Conservation (phyloP, 2,329 filamentous ascomycete genomes). For the Alternaria sp. region DNA sequence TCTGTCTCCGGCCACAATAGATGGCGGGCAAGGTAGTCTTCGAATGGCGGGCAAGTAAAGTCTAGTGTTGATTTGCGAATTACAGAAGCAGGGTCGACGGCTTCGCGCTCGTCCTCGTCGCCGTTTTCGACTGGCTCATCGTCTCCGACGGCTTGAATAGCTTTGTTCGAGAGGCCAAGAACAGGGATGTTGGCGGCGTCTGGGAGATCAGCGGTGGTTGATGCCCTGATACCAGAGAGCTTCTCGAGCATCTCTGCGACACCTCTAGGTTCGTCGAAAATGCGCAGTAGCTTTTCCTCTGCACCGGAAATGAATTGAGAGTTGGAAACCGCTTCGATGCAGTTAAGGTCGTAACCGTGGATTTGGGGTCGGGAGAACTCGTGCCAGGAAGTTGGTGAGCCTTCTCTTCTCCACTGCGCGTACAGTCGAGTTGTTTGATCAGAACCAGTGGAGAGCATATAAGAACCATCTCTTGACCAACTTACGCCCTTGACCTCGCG, state of each 20-base stretch:
- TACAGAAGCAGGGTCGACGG: constrained; percentile 64
- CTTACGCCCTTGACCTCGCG: constrained; percentile 80
- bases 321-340: constrained; percentile 77
- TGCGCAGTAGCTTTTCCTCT: constrained; percentile 96
- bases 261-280: constrained; percentile 88
- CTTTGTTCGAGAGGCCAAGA: constrained; percentile 94
- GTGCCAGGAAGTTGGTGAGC: constrained; percentile 74
- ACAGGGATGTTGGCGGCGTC: constrained; percentile 96
- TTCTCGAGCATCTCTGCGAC: constrained; percentile 77
- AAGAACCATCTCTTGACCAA: constrained; percentile 84
- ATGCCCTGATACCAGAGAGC: constrained; percentile 67
- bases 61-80: constrained; percentile 70
- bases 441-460: constrained; percentile 85
- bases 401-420: constrained; percentile 73
- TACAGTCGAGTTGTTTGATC: constrained; percentile 94
- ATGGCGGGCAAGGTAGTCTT: constrained; percentile 87
- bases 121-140: constrained; percentile 46
- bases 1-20: constrained; percentile 96
- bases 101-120: constrained; percentile 62
- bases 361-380: constrained; percentile 96
- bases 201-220: constrained; percentile 61
- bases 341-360: constrained; percentile 97
- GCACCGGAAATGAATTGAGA: constrained; percentile 90
- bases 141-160: constrained; percentile 65
- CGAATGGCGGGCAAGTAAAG: constrained; percentile 78